Conservation (phyloP, 208 protist genomes). For the Wallacemonas rigidus region DNA sequence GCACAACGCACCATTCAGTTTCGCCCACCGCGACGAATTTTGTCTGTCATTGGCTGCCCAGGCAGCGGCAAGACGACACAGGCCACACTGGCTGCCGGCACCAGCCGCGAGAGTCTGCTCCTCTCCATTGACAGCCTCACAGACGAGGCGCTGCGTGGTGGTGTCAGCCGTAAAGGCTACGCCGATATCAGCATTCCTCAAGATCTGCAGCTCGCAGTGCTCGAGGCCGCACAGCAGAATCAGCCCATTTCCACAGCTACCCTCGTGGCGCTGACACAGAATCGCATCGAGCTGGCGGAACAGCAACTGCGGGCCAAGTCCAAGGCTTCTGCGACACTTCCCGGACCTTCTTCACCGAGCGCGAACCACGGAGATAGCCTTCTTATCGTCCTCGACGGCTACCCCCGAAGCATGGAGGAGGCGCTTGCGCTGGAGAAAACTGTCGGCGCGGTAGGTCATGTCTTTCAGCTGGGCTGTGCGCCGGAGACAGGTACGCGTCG, state of each 20-base stretch:
- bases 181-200: slow-evolving; percentile 9
- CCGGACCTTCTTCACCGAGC: not conserved
- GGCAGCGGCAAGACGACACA: slow-evolving; percentile 20
- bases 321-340: not conserved
- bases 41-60: slow-evolving; percentile 16
- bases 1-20: not conserved
- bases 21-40: slow-evolving; percentile 2
- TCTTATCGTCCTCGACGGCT: slow-evolving; percentile 41
- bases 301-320: not conserved
- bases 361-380: not conserved
- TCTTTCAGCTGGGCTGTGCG: slow-evolving; percentile 28
- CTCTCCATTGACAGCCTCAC: slow-evolving; percentile 1
- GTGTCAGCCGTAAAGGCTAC: slow-evolving; percentile 11
- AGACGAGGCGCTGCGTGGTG: slow-evolving; percentile 4
- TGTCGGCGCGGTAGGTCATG: slow-evolving; percentile 23
- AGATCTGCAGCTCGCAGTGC: slow-evolving; percentile 15
- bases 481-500: slow-evolving; percentile 1
- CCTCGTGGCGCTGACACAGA: not conserved
- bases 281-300: slow-evolving; percentile 6
- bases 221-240: not conserved
- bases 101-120: slow-evolving; percentile 1
- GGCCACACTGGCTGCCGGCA: slow-evolving; percentile 5
- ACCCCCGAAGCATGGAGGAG: slow-evolving; percentile 45
- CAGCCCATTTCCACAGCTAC: slow-evolving; percentile 4
- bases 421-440: slow-evolving; percentile 36